Percentiles rank a stretch among this genome's conserved stretches.
These are phyloP conservation scores for Hypoxylon subgilvum DNA, from an alignment of 495 filamentous ascomycete species.

Conservation along the genomic window DNA sequence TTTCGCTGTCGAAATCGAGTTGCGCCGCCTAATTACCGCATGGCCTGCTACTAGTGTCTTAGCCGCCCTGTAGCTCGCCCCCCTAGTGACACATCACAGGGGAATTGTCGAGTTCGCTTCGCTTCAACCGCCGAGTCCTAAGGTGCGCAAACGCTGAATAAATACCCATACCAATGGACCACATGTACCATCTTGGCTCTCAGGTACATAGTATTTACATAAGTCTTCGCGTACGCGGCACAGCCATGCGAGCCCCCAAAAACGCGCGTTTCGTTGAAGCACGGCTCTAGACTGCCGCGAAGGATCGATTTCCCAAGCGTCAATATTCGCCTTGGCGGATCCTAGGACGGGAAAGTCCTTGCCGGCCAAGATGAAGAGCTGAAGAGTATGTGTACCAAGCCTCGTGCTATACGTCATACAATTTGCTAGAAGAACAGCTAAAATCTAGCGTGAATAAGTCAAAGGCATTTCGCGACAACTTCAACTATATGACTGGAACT, in stretches of 20 bases:
- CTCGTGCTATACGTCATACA: too few relatives aligned
- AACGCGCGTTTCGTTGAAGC: slow-evolving; percentile 26
- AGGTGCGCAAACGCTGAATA: slow-evolving; percentile 10
- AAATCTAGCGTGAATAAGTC: slow-evolving; percentile 1
- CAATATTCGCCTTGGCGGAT: neutral
- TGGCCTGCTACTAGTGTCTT: too few relatives aligned
- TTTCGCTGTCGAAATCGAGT: slow-evolving; percentile 12
- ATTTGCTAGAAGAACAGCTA: neutral
- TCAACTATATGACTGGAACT: too few relatives aligned
- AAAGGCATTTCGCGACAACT: too few relatives aligned
- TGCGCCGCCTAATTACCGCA: slow-evolving; percentile 22
- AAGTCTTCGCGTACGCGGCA: neutral
- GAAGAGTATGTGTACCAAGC: too few relatives aligned
- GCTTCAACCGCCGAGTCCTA: slow-evolving; percentile 23
- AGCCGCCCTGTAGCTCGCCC: slow-evolving; percentile 5
- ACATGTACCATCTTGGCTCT: too few relatives aligned
- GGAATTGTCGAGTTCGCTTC: slow-evolving; percentile 11
- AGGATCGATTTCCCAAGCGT: neutral
- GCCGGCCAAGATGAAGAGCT: too few relatives aligned
- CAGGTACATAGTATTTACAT: neutral
- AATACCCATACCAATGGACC: too few relatives aligned
- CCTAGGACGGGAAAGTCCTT: neutral
- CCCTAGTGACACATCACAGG: slow-evolving; percentile 33
- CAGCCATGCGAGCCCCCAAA: slow-evolving; percentile 22
- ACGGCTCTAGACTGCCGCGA: neutral